Evolutionary conservation across 352 stramenopile species (phyloP), one percentile per base, ranked within the genome.

Genomic region (Pythium vanterpoolii): DNA sequence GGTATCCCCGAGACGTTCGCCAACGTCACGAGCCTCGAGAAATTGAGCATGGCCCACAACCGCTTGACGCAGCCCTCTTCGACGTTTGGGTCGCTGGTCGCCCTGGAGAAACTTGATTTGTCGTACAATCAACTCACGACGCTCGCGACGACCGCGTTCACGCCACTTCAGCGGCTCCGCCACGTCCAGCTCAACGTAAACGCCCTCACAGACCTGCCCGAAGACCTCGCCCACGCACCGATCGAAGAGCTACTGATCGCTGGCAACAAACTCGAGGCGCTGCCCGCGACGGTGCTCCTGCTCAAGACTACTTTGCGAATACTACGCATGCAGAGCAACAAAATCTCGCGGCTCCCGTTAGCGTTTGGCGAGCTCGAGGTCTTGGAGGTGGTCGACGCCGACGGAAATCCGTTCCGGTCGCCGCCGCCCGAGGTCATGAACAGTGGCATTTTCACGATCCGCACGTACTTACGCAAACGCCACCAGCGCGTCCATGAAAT

Each of bases 371-470:
- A 73, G 18, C 55, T 92, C 26, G 14, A 43, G 6, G 59, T 23
- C 2, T 56, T 92, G 6, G 47, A 86, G 18, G 50, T 73, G 24
- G 65, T 89, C 6, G 71, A 87, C 31, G 83, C 74, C 36, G 79
- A 92, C 28, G 79, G 83, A 13, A 92, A 90, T 52, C 83, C 83
- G n/a, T 87, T 90, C 44, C 67, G 72, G 19, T 90, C 78, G 10
- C 83, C 83, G 4, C 83, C 83, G 6, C 69, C 83, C 0, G 71
- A 87, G 67, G 65, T 90, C 6, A 81, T 92, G 68, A 72, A 63
- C 28, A 66, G 86, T 27, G 78, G 75, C 16, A 81, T 85, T 13
- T 33, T 42, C 18, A 40, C 56, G 13, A 87, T 92, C 27, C 78
- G 69, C 13, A 40, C 16, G 8, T 92, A 92, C 44, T 31, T 90